Evolutionary conservation across 805 yeast genomes (phyloP), one percentile per base, ranked within the genome.

Genomic region (Candida endomychidarum): DNA sequence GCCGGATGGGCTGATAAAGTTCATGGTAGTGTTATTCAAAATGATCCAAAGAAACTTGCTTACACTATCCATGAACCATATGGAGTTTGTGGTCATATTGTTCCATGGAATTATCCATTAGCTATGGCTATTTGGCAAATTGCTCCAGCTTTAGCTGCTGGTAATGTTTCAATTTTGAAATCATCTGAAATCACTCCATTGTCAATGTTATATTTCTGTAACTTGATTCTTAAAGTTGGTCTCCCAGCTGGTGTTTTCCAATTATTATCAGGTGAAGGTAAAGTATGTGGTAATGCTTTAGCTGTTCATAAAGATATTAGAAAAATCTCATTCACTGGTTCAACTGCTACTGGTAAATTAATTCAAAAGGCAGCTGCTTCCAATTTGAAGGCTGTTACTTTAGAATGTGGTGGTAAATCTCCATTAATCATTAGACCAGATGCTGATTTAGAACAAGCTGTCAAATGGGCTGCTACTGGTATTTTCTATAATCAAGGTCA

Each of bases 91-190:
- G 75, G 70, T 11, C 74, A 69, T 48, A 70, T 70, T 45, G 63
- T 69, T 38, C 75, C 75, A 14, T 70, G 75, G 75, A 70, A 70
- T 53, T 70, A 66, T 52, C 75, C 75, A 10, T 51, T 70, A 46
- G 66, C 74, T 22, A 82, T 83, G 88, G 80, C 84, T 11, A 72
- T 85, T 17, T 85, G 93, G 93, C 84, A 85, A 61, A 68, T 85
- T 54, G 87, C 85, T 19, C 91, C 91, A 16, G 93, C 95, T 8
- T 64, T 85, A 48, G 88, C 90, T 29, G 82, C 86, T 38, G 93
- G 93, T 40, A 84, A 86, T 61, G 73, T 78, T 10, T 75, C 83
- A 33, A 78, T 85, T 32, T 73, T 85, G 58, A 85, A 85, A 61
- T 74, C 87, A 2, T 81, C 88, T 41, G 93, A 86, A 63, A 65